phyloP scores from a whole-genome alignment of 306 rosid species.

The Prosopis cineraria region DNA sequence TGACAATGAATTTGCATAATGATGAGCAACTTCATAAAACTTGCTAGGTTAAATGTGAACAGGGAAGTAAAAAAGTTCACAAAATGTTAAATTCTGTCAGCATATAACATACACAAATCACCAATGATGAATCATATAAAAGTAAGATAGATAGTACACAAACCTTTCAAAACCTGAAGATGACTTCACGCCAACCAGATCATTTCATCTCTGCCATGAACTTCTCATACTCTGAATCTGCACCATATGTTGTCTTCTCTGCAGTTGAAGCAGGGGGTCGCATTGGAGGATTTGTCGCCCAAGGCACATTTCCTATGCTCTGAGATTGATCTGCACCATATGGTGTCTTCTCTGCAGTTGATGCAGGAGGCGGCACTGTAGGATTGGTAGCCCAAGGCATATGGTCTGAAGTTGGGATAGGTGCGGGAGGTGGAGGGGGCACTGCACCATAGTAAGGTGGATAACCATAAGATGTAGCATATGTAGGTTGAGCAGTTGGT shows the following conservation, averaged over 20 bases:
- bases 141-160: conserved; percentile 8
- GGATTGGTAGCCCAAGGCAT: conserved; percentile 79
- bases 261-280: conserved; percentile 64
- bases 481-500: conserved; percentile 62
- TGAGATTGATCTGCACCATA: conserved; percentile 68
- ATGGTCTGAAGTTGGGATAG: conserved; percentile 57
- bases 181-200: conserved; percentile 30
- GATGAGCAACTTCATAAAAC: neutral
- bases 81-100: neutral
- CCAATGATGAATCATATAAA: conserved; percentile 6
- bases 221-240: conserved; percentile 93
- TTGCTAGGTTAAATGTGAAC: conserved; percentile 23
- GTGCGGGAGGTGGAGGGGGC: conserved; percentile 80
- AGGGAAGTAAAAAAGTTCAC: neutral
- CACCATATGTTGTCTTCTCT: conserved; percentile 63
- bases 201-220: conserved; percentile 99
- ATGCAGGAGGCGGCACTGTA: conserved; percentile 53
- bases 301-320: conserved; percentile 64
- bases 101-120: neutral
- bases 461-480: conserved; percentile 79
- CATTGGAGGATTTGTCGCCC: conserved; percentile 70
- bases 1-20: neutral
- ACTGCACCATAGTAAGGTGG: conserved; percentile 76
- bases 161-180: conserved; percentile 49
- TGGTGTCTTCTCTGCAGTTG: conserved; percentile 64